Evolutionary conservation across 2,329 filamentous ascomycete genomes (phyloP).

Genomic region (Dothistroma pini): DNA sequence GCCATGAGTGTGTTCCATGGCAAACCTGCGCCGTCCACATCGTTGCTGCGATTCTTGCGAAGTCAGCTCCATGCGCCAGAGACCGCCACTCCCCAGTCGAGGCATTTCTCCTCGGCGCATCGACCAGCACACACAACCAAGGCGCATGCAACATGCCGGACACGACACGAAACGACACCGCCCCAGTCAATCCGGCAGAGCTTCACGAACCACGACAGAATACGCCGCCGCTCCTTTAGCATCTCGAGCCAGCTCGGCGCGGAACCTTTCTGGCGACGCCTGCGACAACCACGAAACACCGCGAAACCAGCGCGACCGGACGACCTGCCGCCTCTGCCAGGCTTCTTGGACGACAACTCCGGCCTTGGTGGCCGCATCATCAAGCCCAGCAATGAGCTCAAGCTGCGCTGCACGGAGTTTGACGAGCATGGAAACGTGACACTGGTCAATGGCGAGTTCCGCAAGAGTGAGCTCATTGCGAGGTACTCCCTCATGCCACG

Average conservation of each 20-base stretch:
- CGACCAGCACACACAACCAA: not conserved
- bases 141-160: not conserved
- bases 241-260: constrained; percentile 13
- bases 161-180: not conserved
- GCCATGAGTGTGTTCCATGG: constrained; percentile 30
- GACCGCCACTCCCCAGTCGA: not conserved
- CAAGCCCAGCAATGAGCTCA: constrained; percentile 78
- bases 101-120: not conserved
- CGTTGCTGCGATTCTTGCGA: constrained; percentile 68
- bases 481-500: constrained; percentile 94
- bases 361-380: constrained; percentile 62
- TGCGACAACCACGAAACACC: constrained; percentile 22
- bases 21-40: constrained; percentile 46
- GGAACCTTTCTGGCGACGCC: constrained; percentile 28
- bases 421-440: constrained; percentile 90
- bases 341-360: constrained; percentile 58
- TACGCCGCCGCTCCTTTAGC: constrained; percentile 20
- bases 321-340: constrained; percentile 52
- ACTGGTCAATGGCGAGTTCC: constrained; percentile 90
- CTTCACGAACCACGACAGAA: constrained; percentile 24
- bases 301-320: constrained; percentile 47
- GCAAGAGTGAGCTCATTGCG: constrained; percentile 94
- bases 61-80: constrained; percentile 58
- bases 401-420: constrained; percentile 89
- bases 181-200: constrained; percentile 4